Conservation (phyloP, 192 early-diverging fungal species). For the Gaertneriomyces sp. region DNA sequence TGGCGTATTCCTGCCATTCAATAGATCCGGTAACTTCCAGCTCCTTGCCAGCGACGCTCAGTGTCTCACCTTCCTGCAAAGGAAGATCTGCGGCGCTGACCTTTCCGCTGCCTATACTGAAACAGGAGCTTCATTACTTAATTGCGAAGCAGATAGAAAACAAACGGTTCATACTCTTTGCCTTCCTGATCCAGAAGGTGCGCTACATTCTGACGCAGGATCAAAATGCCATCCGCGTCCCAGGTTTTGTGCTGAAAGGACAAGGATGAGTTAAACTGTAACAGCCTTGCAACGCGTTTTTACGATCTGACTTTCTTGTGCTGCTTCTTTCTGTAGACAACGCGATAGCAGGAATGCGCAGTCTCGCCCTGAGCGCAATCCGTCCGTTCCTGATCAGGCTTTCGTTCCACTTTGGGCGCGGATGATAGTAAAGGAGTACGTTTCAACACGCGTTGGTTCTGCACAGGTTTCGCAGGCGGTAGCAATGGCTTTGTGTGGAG, state of each 20-base stretch:
- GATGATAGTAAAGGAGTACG: background rate
- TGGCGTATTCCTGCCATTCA: constrained; percentile 15
- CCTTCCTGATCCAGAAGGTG: constrained; percentile 18
- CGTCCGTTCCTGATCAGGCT: background rate
- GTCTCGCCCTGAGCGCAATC: background rate
- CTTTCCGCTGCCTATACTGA: constrained; percentile 6
- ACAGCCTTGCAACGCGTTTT: background rate
- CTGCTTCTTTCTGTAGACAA: constrained; percentile 31
- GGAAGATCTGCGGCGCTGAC: background rate
- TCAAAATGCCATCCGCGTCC: constrained; percentile 36
- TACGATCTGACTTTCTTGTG: constrained; percentile 23
- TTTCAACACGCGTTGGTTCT: background rate
- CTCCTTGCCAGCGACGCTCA: constrained; percentile 11
- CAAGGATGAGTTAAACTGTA: constrained; percentile 8
- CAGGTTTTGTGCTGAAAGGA: constrained; percentile 34
- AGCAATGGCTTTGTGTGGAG: background rate
- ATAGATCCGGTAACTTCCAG: constrained; percentile 7
- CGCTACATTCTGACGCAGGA: constrained; percentile 1
- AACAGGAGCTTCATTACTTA: constrained; percentile 1
- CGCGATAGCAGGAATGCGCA: constrained; percentile 11
- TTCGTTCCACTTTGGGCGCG: background rate
- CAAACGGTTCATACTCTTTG: constrained; percentile 19
- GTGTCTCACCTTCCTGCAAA: background rate
- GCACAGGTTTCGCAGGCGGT: background rate
- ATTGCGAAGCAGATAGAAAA: background rate